These are phyloP conservation scores for Tetrahymena malaccensis DNA, from an alignment of 73 alveolate species.

Conservation along the genomic window DNA sequence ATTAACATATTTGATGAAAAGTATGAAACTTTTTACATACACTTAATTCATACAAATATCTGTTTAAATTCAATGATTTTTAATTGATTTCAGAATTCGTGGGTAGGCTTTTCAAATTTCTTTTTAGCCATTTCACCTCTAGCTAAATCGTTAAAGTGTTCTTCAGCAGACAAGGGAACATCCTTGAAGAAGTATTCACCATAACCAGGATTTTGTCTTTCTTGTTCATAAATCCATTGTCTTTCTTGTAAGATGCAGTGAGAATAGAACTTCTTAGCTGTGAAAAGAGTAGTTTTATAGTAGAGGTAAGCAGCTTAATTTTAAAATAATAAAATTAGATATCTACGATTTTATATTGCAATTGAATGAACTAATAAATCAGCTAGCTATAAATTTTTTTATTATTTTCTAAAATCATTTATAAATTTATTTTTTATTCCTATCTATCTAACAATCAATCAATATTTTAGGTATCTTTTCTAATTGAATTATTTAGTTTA, in stretches of 20 bases:
- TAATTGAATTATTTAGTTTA: background rate
- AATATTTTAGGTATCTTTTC: background rate
- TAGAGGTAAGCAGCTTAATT: constrained; percentile 21
- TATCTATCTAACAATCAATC: background rate
- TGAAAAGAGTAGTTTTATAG: constrained; percentile 26
- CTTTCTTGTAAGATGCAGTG: constrained; percentile 36
- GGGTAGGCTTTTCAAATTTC: background rate
- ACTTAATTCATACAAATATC: background rate
- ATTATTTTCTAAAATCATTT: background rate
- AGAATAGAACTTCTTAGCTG: constrained; percentile 25
- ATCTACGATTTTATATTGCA: background rate
- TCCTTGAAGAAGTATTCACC: constrained; percentile 40
- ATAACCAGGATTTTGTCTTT: constrained; percentile 23
- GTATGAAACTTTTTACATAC: background rate
- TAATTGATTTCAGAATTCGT: background rate
- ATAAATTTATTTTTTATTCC: background rate
- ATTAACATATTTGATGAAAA: background rate
- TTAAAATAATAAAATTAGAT: constrained; percentile 1
- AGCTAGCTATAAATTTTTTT: too few relatives aligned
- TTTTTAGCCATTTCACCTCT: constrained; percentile 44
- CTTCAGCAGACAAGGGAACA: constrained; percentile 42
- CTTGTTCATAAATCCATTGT: constrained; percentile 35
- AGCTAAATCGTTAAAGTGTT: constrained; percentile 36
- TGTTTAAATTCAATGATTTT: background rate
- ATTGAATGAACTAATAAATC: too few relatives aligned